These are phyloP conservation scores for Simplicillium aogashimaense DNA, from an alignment of 2,329 filamentous ascomycete species.

Conservation along the genomic window DNA sequence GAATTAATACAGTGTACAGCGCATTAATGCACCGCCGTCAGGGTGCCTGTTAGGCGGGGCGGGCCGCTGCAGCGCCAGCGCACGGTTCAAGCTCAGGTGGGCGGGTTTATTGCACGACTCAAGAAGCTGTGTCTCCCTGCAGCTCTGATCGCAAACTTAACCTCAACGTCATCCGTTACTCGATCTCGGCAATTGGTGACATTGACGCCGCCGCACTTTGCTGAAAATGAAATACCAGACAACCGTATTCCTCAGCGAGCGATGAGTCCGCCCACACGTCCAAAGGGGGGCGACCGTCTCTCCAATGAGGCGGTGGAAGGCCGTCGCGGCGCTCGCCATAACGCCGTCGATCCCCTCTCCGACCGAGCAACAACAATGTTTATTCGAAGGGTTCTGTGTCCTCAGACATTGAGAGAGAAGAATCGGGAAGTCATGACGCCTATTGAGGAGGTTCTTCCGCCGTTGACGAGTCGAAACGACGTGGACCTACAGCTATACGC, in stretches of 20 bases:
- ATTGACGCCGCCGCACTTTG: no score
- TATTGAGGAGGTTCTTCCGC: slow-evolving; percentile 76
- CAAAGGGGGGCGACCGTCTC: slow-evolving; percentile 14
- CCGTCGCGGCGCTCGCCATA: no score
- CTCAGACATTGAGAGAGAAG: slow-evolving; percentile 55
- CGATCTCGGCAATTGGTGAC: no score
- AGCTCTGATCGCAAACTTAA: no score
- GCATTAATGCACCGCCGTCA: not conserved
- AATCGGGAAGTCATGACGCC: slow-evolving; percentile 38
- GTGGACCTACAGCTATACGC: slow-evolving; percentile 91
- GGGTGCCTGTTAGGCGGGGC: slow-evolving; percentile 1
- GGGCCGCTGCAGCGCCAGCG: not conserved
- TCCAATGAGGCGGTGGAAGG: not conserved
- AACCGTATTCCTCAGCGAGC: no score
- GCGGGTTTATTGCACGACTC: no score
- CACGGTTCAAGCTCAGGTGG: not conserved
- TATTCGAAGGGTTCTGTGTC: slow-evolving; percentile 75
- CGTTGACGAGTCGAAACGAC: slow-evolving; percentile 87
- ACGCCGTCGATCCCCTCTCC: slow-evolving; percentile 32
- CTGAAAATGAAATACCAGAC: no score
- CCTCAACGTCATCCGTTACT: no score
- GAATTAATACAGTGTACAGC: no score
- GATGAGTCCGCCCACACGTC: not conserved
- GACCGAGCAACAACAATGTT: slow-evolving; percentile 73
- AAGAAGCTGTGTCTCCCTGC: no score